Conservation (phyloP, 768 basidiomycete species). For the Termitomyces sp. region DNA sequence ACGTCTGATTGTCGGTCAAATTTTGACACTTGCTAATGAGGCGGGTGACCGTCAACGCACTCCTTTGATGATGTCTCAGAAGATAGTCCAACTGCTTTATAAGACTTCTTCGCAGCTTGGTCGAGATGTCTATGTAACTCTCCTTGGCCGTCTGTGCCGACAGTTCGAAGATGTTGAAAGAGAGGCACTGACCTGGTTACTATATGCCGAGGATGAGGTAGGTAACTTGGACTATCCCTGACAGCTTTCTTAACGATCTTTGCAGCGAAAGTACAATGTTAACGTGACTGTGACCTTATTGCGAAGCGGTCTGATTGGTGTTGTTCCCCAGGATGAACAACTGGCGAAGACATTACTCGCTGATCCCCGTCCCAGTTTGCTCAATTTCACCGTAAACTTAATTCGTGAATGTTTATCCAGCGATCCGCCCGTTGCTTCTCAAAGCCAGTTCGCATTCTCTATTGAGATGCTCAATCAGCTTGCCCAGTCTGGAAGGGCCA, state of each 20-base stretch:
- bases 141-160: constrained; percentile 87
- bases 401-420: constrained; percentile 83
- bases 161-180: constrained; percentile 90
- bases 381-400: constrained; percentile 79
- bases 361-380: constrained; percentile 71
- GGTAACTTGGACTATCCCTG: constrained; percentile 19
- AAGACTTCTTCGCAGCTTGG: constrained; percentile 84
- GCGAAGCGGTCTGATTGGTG: constrained; percentile 75
- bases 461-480: constrained; percentile 81
- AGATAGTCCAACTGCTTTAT: constrained; percentile 93
- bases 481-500: constrained; percentile 69
- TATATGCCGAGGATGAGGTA: constrained; percentile 96
- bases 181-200: constrained; percentile 94
- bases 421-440: constrained; percentile 77
- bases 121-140: constrained; percentile 87
- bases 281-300: constrained; percentile 89
- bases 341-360: constrained; percentile 81
- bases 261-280: constrained; percentile 92
- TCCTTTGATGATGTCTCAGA: constrained; percentile 90
- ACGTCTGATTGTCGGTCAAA: constrained; percentile 78
- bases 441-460: constrained; percentile 73
- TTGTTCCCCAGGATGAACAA: constrained; percentile 81
- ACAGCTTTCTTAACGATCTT: constrained; percentile 9
- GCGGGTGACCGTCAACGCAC: constrained; percentile 80
- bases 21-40: constrained; percentile 77